Conservation (phyloP, 208 protist genomes). For the Blastocrithidia nonstop region DNA sequence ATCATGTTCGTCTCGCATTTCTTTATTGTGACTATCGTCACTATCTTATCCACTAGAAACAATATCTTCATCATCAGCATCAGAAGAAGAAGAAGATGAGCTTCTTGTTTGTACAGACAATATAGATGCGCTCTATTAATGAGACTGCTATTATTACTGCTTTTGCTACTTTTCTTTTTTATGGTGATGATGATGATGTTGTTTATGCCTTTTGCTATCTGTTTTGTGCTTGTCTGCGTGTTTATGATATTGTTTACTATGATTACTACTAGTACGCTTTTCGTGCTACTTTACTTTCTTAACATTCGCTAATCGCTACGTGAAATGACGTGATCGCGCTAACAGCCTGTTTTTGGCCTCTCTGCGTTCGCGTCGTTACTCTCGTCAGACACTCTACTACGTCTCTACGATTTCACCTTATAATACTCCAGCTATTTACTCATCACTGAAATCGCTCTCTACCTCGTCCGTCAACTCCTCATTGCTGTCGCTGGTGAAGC, state of each 20-base stretch:
- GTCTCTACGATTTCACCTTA: conserved; percentile 21
- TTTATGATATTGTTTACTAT: background rate
- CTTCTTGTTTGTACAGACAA: background rate
- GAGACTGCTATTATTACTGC: conserved; percentile 1
- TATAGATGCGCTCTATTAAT: background rate
- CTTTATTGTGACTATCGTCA: conserved; percentile 1
- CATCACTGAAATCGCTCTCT: conserved; percentile 65
- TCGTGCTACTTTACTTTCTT: background rate
- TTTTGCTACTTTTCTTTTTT: conserved; percentile 1
- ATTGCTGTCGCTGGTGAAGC: conserved; percentile 34
- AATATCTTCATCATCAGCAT: no score
- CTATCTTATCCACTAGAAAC: no score
- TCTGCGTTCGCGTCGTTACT: conserved; percentile 23
- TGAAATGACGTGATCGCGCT: conserved; percentile 14
- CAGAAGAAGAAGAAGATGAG: no score
- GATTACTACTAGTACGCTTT: background rate
- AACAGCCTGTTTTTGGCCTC: conserved; percentile 10
- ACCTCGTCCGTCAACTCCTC: conserved; percentile 44
- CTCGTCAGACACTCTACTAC: conserved; percentile 26
- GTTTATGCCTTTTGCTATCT: background rate
- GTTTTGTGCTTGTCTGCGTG: background rate
- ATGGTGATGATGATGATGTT: background rate
- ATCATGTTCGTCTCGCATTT: background rate
- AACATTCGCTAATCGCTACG: background rate
- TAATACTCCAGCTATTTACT: conserved; percentile 24